phyloP scores from a whole-genome alignment of 805 yeast genomes.

The Hanseniaspora taiwanica region DNA sequence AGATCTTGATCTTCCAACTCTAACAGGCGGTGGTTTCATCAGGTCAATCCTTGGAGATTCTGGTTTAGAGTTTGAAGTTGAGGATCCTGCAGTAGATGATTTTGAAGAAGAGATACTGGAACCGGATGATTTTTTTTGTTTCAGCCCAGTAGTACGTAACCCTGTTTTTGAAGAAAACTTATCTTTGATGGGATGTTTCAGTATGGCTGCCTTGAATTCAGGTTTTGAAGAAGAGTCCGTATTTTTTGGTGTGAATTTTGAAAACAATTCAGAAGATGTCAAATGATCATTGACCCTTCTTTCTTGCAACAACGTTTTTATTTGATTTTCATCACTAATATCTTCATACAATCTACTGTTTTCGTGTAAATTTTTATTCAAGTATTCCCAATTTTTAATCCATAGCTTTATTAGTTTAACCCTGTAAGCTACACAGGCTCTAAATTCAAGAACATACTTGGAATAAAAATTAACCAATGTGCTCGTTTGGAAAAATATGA shows the following conservation, averaged over 20 bases:
- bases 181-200: not conserved
- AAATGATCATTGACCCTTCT: not conserved
- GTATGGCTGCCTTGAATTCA: not conserved
- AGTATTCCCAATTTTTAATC: not conserved
- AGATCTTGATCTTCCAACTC: constrained; percentile 17
- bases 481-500: constrained; percentile 11
- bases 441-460: constrained; percentile 7
- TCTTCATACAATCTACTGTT: too few species aligned
- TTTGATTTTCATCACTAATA: not conserved
- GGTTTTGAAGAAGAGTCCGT: not conserved
- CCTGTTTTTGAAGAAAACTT: not conserved
- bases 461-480: constrained; percentile 12
- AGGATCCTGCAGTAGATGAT: constrained; percentile 7
- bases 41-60: constrained; percentile 2
- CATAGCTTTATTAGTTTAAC: not conserved
- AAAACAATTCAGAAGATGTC: not conserved
- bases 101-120: constrained; percentile 2
- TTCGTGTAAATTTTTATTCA: not conserved
- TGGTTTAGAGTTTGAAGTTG: constrained; percentile 7
- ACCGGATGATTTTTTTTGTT: not conserved
- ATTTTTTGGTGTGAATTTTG: not conserved
- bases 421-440: not conserved
- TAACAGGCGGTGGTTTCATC: constrained; percentile 3
- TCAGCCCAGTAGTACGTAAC: not conserved
- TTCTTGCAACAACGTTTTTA: not conserved